Conservation (phyloP, 495 filamentous ascomycete genomes). For the Penicillium ochrochloron region DNA sequence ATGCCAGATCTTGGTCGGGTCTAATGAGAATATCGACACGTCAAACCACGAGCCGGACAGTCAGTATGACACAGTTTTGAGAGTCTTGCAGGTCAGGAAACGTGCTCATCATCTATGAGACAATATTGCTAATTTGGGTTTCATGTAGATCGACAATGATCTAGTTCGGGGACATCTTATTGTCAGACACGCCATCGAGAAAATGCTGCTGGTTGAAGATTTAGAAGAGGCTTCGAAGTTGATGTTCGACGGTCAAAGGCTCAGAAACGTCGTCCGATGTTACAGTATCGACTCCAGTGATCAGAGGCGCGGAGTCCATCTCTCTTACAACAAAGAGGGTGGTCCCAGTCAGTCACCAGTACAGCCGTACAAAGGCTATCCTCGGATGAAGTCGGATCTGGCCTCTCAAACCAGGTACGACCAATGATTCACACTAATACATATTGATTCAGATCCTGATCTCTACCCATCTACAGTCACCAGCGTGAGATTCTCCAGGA, state of each 20-base stretch:
- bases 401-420: conserved; percentile 65
- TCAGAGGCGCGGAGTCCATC: conserved; percentile 65
- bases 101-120: background rate
- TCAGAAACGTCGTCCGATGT: conserved; percentile 74
- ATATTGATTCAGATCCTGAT: background rate
- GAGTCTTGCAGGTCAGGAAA: conserved; percentile 65
- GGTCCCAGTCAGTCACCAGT: conserved; percentile 61
- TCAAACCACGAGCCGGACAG: conserved; percentile 72
- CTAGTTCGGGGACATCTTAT: conserved; percentile 79
- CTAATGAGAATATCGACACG: conserved; percentile 61
- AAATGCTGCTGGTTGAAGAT: conserved; percentile 75
- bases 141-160: conserved; percentile 70
- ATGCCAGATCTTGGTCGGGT: conserved; percentile 70
- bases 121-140: conserved; percentile 14
- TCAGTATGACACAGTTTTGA: conserved; percentile 74
- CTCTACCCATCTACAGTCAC: conserved; percentile 34
- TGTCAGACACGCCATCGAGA: conserved; percentile 82
- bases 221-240: conserved; percentile 66
- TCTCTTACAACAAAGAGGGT: conserved; percentile 59
- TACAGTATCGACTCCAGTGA: conserved; percentile 62
- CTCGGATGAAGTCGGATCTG: conserved; percentile 81
- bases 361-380: conserved; percentile 46
- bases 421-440: conserved; percentile 1
- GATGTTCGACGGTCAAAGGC: conserved; percentile 66
- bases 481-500: conserved; percentile 51